Evolutionary conservation across 2,329 filamentous ascomycete species (phyloP).

Genomic region (Beauveria sp.): DNA sequence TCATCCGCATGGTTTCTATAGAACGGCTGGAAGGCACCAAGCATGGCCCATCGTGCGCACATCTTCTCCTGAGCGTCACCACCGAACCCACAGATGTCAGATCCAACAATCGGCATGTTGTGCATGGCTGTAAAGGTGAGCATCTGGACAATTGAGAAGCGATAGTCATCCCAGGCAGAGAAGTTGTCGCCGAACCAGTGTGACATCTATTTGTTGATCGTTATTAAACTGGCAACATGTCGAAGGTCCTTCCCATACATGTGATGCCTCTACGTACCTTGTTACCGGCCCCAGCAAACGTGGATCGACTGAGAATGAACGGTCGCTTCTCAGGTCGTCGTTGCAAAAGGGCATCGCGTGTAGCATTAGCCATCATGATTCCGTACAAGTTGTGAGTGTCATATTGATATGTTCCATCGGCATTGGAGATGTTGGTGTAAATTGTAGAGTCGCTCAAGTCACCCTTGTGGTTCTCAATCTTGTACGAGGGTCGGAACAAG

Average conservation of each 20-base stretch:
- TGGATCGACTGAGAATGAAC: too few species aligned
- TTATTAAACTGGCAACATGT: too few species aligned
- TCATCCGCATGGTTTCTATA: constrained; percentile 56
- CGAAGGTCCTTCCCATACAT: too few species aligned
- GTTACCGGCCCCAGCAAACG: too few species aligned
- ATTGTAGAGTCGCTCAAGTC: too few species aligned
- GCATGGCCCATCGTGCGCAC: constrained; percentile 56
- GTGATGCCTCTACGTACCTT: too few species aligned
- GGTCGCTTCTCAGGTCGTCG: constrained; percentile 53
- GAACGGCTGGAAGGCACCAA: constrained; percentile 59
- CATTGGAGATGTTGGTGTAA: too few species aligned
- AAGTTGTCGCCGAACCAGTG: constrained; percentile 52
- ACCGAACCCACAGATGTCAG: constrained; percentile 68
- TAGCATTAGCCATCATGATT: constrained; percentile 58
- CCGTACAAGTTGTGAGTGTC: constrained; percentile 71
- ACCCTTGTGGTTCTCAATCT: too few species aligned
- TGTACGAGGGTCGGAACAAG: too few species aligned
- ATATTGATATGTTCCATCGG: constrained; percentile 30
- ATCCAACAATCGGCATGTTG: constrained; percentile 58
- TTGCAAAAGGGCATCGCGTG: constrained; percentile 52
- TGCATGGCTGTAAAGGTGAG: constrained; percentile 41
- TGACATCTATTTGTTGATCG: too few species aligned
- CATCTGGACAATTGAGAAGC: constrained; percentile 18
- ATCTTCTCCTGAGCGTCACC: constrained; percentile 51
- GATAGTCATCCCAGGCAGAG: constrained; percentile 48